These are phyloP conservation scores for Diutina neorugosa DNA, from an alignment of 1,139 yeast genomes.

Conservation along the genomic window DNA sequence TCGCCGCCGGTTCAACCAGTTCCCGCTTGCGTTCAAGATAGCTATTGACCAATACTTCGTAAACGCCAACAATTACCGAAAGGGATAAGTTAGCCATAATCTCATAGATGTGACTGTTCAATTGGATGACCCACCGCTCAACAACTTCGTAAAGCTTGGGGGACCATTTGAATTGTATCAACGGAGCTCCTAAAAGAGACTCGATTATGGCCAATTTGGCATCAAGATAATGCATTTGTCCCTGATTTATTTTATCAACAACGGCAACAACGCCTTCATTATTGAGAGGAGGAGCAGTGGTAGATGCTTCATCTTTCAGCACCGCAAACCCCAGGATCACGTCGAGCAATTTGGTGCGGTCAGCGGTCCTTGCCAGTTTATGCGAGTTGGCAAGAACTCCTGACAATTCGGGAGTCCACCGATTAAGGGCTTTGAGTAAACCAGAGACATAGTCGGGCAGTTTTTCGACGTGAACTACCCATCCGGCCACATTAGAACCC, in stretches of 20 bases:
- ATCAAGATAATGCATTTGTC: constrained; percentile 5
- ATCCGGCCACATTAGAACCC: neutral
- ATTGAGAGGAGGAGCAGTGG: neutral
- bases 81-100: constrained; percentile 10
- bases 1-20: constrained; percentile 11
- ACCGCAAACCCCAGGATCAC: constrained; percentile 25
- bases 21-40: constrained; percentile 20
- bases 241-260: neutral
- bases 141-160: constrained; percentile 13
- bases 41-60: constrained; percentile 47
- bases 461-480: neutral
- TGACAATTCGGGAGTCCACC: neutral
- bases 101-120: constrained; percentile 14
- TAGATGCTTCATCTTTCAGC: constrained; percentile 5
- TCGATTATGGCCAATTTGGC: constrained; percentile 6
- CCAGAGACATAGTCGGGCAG: neutral
- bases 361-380: constrained; percentile 7
- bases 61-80: constrained; percentile 17
- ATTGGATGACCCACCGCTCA: constrained; percentile 23
- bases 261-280: neutral
- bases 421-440: neutral
- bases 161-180: constrained; percentile 19
- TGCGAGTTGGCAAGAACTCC: neutral
- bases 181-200: constrained; percentile 7
- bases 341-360: constrained; percentile 33